Base-by-base conservation (phyloP, 2,329 filamentous ascomycete genomes). In the Stagonosporopsis cucurbitacearum region DNA sequence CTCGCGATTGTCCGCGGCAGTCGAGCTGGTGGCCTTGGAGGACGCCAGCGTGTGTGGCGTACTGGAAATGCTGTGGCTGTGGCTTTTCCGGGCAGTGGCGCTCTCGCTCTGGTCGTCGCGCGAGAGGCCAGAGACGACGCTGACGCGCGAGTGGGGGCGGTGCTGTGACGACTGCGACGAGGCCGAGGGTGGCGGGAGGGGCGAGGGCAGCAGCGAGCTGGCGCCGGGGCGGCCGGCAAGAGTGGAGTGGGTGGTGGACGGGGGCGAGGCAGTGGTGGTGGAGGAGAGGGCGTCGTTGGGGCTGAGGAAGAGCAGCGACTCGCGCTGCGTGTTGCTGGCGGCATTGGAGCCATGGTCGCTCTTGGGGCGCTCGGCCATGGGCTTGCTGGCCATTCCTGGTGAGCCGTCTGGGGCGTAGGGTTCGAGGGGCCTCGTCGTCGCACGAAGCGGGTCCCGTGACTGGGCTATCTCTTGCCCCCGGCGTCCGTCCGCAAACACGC, bases 1-100 rank as follows among this genome's bases (percentile, higher is more conserved):
- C 41, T 74, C 71, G 39, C 60, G 58, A 62, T 68, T 73, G 36
- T 74, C 70, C 20, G 64, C 65, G 37, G 64, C 62, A 46, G 63
- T 58, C 53, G 57, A 61, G 40, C 64, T 59, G 54, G 68, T 74
- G 35, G 57, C 63, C 52, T 68, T 69, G 15, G 68, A 70, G 54
- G 69, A 75, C 51, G 71, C 69, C 69, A 75, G 69, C 33, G 74
- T 75, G 67, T 56, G 69, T 25, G 70, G 69, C 33, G 70, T 74
- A 57, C 71, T 74, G 23, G 72, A 74, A 17, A 75, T 47, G 44
- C 71, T 74, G 25, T 73, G 66, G 50, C 68, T 71, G 57, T 74
- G 68, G 61, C 66, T 69, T 60, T 73, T 68, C 19, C 64, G 57
- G 53, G 64, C 65, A 17, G 61, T 52, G 33, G 62, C 46, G 25